Base-by-base conservation (phyloP, 1,284 basidiomycete species). In the Ustilago xerochloae region DNA sequence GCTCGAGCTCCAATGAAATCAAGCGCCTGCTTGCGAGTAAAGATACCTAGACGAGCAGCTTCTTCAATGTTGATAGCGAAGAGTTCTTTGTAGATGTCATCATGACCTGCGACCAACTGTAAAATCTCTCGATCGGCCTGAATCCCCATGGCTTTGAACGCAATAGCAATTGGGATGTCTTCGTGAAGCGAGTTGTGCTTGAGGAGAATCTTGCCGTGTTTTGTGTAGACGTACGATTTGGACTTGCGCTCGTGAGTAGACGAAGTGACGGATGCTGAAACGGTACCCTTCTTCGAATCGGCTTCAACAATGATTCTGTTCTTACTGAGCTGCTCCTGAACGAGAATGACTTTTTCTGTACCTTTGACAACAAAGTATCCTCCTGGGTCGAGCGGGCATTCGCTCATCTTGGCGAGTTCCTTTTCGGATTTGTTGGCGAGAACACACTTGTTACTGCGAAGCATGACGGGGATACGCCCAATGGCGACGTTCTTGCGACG, bases 341-440 rank as follows among this genome's bases (percentile, higher is more conserved):
- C 96, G 63, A 99, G 88, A 75, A 99, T 99, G 80, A 99, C 97
- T 87, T 99, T 99, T 86, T 99, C 97, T 18, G 97, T 99, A 13
- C 97, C 97, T 85, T 97, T 98, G 54, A 99, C 96, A 62, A 99
- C 92, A 86, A 99, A 99, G 85, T 99, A 99, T 7, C 97, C 97
- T 20, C 97, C 97, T 3, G 97, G 97, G 86, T 99, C 97, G 63
- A 99, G 87, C 0, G 97, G 97, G 84, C 97, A 99, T 85, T 99
- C 97, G 30, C 90, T 91, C 93, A 98, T 95, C 70, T 85, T 98
- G 93, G 36, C 95, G 16, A 99, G 88, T 78, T 95, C 90, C 22
- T 89, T 88, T 64, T 95, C 92, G 15, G 87, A 90, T 80, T 90
- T 89, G 12, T 90, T 91, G 12, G 91, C 91, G 68, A 99, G 86